Percentiles rank a stretch among this genome's conserved stretches.
Conservation (phyloP, 176 grass and related monocot species). For the Ampelocalamus luodianensis region DNA sequence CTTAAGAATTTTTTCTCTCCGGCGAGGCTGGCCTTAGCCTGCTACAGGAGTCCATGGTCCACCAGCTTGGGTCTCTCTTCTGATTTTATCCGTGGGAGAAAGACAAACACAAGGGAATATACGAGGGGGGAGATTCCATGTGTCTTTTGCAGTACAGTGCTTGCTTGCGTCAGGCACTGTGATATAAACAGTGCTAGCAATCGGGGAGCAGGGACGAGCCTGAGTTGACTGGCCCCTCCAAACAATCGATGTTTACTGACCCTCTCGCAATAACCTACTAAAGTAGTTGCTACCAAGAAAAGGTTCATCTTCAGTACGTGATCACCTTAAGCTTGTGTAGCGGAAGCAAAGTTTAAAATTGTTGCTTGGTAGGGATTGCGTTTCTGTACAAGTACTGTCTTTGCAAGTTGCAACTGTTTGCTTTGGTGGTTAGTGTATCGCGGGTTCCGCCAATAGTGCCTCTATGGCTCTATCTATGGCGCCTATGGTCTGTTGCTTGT, state of each 20-base stretch:
- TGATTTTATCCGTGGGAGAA: not conserved
- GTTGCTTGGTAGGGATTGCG: not conserved
- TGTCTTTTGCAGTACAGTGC: conserved; percentile 4
- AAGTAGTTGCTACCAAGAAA: not conserved
- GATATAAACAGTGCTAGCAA: not conserved
- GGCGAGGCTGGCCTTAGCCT: not conserved
- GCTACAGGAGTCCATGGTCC: not conserved
- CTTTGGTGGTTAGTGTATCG: not conserved
- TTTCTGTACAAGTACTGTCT: not conserved
- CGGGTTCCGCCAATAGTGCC: not conserved
- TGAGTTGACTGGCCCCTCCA: not conserved
- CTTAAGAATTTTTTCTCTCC: not conserved
- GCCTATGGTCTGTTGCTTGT: not conserved
- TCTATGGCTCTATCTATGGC: conserved; percentile 15
- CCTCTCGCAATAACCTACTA: not conserved
- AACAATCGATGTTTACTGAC: not conserved
- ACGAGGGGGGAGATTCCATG: not conserved
- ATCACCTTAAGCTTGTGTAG: not conserved
- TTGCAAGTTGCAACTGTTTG: not conserved
- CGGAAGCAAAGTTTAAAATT: not conserved
- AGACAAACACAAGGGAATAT: not conserved
- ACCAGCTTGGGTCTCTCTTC: not conserved
- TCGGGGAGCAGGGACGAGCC: not conserved
- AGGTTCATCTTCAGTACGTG: not conserved
- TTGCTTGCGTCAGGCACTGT: conserved; percentile 15